These are phyloP conservation scores for Helicocarpus griseus DNA, from an alignment of 2,329 filamentous ascomycete species.

Conservation along the genomic window DNA sequence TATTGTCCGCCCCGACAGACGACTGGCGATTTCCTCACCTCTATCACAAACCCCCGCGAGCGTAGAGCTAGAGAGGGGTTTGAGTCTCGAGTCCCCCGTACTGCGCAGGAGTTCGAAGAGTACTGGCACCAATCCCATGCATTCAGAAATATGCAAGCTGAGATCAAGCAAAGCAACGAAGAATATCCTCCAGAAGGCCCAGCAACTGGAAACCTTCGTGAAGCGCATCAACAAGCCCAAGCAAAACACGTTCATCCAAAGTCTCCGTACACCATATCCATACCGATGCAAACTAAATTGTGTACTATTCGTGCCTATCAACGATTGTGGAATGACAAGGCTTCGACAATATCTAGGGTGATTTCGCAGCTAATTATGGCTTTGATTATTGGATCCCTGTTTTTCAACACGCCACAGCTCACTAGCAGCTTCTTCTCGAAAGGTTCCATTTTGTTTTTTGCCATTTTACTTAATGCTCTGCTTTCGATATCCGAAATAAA, in stretches of 20 bases:
- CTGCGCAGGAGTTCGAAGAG: conserved; percentile 56
- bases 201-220: conserved; percentile 22
- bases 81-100: conserved; percentile 53
- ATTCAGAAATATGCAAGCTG: conserved; percentile 22
- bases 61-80: conserved; percentile 47
- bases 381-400: conserved; percentile 60
- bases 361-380: conserved; percentile 62
- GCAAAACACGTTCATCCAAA: conserved; percentile 29
- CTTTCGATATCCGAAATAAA: conserved; percentile 65
- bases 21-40: conserved; percentile 60
- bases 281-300: conserved; percentile 64
- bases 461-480: conserved; percentile 57
- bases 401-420: conserved; percentile 47
- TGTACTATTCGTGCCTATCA: conserved; percentile 73
- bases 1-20: conserved; percentile 57
- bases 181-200: conserved; percentile 25
- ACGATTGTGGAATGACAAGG: conserved; percentile 65
- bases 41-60: conserved; percentile 56
- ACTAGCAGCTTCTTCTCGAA: conserved; percentile 67
- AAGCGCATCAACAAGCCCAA: conserved; percentile 24
- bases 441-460: conserved; percentile 74
- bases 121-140: conserved; percentile 36
- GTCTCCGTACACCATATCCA: conserved; percentile 67
- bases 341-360: conserved; percentile 57
- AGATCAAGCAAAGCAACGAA: conserved; percentile 26